Conservation (phyloP, 306 rosid genomes). For the Cucurbita moschata region DNA sequence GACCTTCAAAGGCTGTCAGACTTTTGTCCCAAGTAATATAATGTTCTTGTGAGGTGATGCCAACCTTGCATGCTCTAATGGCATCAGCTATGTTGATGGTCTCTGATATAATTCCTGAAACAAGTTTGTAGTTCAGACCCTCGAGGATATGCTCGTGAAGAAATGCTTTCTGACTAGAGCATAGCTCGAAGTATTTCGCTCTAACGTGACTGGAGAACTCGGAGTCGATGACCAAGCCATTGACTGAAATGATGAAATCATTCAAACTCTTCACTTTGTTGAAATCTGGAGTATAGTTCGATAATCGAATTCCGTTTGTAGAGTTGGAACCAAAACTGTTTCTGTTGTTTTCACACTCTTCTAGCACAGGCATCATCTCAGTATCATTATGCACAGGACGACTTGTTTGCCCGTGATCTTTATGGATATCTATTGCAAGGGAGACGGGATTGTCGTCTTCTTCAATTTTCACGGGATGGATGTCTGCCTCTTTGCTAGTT, state of each 20-base stretch:
- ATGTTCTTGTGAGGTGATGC: constrained; percentile 17
- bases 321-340: constrained; percentile 11
- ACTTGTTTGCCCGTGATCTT: constrained; percentile 3
- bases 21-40: constrained; percentile 32
- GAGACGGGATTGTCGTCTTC: neutral
- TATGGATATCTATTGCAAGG: constrained; percentile 5
- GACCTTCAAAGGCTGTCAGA: constrained; percentile 23
- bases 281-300: constrained; percentile 18
- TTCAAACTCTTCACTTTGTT: constrained; percentile 25
- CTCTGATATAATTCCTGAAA: constrained; percentile 38
- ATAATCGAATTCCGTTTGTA: constrained; percentile 14
- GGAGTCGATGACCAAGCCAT: constrained; percentile 33
- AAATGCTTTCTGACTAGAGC: constrained; percentile 33
- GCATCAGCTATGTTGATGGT: constrained; percentile 40
- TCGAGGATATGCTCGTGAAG: constrained; percentile 41
- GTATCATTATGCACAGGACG: neutral
- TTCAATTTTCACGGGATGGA: constrained; percentile 1
- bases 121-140: constrained; percentile 34
- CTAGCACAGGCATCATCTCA: neutral
- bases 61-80: constrained; percentile 33
- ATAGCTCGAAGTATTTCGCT: constrained; percentile 40
- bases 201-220: constrained; percentile 18
- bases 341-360: constrained; percentile 17
- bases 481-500: neutral
- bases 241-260: constrained; percentile 24